phyloP scores from a whole-genome alignment of 495 filamentous ascomycete species.

The Talaromyces ruber region DNA sequence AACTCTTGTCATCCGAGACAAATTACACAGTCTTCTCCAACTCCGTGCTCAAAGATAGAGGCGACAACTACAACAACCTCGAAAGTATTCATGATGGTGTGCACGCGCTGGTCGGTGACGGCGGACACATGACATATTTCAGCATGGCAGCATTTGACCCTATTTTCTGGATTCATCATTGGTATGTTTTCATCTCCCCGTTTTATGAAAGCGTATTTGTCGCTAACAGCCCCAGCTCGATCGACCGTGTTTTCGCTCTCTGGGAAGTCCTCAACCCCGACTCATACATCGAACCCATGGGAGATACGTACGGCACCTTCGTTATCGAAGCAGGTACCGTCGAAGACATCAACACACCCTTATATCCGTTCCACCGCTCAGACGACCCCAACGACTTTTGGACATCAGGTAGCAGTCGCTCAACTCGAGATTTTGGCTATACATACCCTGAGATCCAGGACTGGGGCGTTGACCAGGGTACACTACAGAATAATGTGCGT shows the following conservation, averaged over 20 bases:
- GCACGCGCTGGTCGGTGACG: conserved; percentile 29
- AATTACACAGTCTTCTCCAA: conserved; percentile 25
- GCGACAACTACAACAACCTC: conserved; percentile 19
- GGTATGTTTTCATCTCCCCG: conserved; percentile 8
- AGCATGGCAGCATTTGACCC: conserved; percentile 33
- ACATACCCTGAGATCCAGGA: conserved; percentile 40
- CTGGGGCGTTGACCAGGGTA: conserved; percentile 16
- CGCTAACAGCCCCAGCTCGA: conserved; percentile 16
- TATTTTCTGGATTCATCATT: conserved; percentile 32
- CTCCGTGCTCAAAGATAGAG: conserved; percentile 12
- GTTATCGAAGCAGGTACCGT: conserved; percentile 10
- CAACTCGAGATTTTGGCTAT: conserved; percentile 30
- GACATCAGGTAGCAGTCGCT: conserved; percentile 18
- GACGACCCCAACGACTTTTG: conserved; percentile 19
- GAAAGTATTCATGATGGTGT: conserved; percentile 33
- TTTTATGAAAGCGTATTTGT: background rate
- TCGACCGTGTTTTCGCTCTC: conserved; percentile 31
- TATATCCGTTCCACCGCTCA: conserved; percentile 25
- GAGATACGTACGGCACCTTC: conserved; percentile 13
- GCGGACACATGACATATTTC: conserved; percentile 34
- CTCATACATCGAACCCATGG: conserved; percentile 16
- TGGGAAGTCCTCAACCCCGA: conserved; percentile 29
- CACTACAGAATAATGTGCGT: conserved; percentile 18
- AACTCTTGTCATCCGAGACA: conserved; percentile 8
- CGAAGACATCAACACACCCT: conserved; percentile 7